Evolutionary conservation across 2,329 filamentous ascomycete genomes (phyloP), one percentile per base, ranked within the genome.

Genomic region (Amauroascus niger): DNA sequence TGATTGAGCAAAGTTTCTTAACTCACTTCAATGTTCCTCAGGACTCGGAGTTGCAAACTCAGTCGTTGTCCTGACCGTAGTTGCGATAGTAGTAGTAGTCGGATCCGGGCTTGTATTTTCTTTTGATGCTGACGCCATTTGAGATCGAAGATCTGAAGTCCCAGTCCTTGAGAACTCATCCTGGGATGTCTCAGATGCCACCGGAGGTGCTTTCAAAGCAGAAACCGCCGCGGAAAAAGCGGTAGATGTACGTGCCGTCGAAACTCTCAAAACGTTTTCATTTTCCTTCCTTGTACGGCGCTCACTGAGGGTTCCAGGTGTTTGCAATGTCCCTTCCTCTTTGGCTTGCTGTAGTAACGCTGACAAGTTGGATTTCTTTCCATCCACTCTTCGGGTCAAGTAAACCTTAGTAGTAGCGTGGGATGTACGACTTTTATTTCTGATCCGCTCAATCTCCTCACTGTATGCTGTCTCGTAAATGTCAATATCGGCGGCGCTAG

Each of bases 401-500:
- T 84, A 86, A 14, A 87, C 74, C 16, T 76, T 82, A 1, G 67
- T 63, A 24, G 70, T 67, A 54, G 74, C 71, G 61, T 63, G 63
- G 24, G 64, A 61, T 22, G 65, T 64, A 16, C 66, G 60, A n/a
- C 62, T 68, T 49, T 63, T 60, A 58, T 73, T 68, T 28, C 79
- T 70, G 62, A 96, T 91, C 14, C 84, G 79, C 55, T 85, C 79
- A 26, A 93, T 80, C 70, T 96, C 88, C 57, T 86, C 80, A 63
- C 87, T 82, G 66, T 95, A 96, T 0, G 91, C 91, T 0, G 79
- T 81, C 67, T 95, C 88, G 67, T 95, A 96, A 55, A 97, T 84
- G 64, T 93, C 83, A 61, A 88, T 88, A 56, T 94, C 88, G 5
- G 87, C 86, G 1, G 84, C 85, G 0, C 84, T 84, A 2, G 91